Conservation (phyloP, 2,329 filamentous ascomycete genomes). For the Fusarium compactum region DNA sequence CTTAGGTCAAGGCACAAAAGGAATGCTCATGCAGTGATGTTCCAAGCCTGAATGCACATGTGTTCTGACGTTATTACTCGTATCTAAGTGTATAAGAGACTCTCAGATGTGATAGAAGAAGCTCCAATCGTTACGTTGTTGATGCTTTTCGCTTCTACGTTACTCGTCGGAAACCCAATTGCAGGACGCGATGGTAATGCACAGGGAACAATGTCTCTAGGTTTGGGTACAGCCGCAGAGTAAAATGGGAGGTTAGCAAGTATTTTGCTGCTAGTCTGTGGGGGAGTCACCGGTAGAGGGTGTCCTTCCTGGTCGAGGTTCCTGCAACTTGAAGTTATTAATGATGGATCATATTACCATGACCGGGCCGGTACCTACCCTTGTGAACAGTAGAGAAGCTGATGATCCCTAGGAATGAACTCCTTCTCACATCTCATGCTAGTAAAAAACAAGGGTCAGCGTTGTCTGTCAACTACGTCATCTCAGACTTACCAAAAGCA, state of each 20-base stretch:
- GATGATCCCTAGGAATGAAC: not conserved
- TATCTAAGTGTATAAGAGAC: not conserved
- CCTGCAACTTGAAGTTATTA: not conserved
- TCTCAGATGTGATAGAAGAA: not conserved
- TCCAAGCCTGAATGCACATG: not conserved
- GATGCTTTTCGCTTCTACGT: fast-evolving
- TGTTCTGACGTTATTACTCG: fast-evolving
- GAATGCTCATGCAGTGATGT: not conserved
- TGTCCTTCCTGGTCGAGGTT: not conserved
- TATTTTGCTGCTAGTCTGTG: too few species aligned
- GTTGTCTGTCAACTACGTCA: not conserved
- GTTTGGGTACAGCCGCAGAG: not conserved
- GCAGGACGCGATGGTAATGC: not conserved
- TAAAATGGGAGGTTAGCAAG: not conserved
- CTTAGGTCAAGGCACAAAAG: fast-evolving
- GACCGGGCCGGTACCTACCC: not conserved
- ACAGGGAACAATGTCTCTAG: not conserved
- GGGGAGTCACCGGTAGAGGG: not conserved
- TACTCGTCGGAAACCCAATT: not conserved
- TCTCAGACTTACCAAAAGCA: not conserved
- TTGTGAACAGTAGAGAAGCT: not conserved
- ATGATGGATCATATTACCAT: not conserved
- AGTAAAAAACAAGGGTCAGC: not conserved
- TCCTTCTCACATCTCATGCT: constrained; percentile 1
- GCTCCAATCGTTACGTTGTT: not conserved